Evolutionary conservation across 768 basidiomycete genomes (phyloP), one percentile per base, ranked within the genome.

Genomic region (Guyanaporus albipodus): DNA sequence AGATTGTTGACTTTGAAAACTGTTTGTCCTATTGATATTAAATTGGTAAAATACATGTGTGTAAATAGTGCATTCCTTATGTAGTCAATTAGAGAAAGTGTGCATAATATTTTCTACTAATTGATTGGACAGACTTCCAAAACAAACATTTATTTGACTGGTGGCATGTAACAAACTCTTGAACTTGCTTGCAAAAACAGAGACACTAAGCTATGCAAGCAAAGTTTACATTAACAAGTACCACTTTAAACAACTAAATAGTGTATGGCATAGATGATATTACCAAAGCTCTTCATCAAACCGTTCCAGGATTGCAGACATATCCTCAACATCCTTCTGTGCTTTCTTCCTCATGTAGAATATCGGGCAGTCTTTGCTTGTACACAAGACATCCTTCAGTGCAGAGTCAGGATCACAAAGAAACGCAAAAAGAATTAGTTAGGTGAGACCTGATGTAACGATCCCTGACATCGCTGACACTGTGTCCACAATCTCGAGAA

Each of bases 331-430:
- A 61, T 98, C 95, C 66, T 97, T 97, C 68, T 98, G 96, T 8
- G 94, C 85, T 61, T 97, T 97, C 72, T 97, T 97, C 34, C 96
- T 74, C 85, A 96, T 92, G 64, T 99, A 99, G 69, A 94, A 99
- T 50, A 98, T 98, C 0, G 96, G 96, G 57, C 96, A 99, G 68
- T 99, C 96, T 62, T 90, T 94, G 62, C 90, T 93, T 0, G 91
- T 88, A 62, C 95, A 99, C 23, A 99, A 73, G 8, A 98, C 96
- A 62, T 99, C 96, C 90, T 96, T 55, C 9, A 42, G 48, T 26
- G 38, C 18, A 5, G 28, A 28, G 46, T 44, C 27, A 39, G 34
- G 32, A 14, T 21, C 14, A 12, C 14, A 12, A 12, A 15, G 11
- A 7, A 5, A 18, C 12, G 11, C 29, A 23, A 6, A 38, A 4